phyloP scores from a whole-genome alignment of 106 monocot species.

The Dendrobium chrysotoxum region DNA sequence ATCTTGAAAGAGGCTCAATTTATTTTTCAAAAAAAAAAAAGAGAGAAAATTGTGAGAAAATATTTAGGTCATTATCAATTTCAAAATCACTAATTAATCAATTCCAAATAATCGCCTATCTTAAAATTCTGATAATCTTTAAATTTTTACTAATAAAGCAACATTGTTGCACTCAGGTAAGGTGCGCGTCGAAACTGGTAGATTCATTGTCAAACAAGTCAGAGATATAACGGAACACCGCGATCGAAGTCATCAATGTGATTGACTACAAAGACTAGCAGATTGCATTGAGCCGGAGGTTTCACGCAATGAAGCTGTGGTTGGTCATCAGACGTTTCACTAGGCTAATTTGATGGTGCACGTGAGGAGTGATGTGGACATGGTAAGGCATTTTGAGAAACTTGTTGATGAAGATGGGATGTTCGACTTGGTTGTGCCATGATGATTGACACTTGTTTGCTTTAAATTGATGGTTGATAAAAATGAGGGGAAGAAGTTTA shows the following conservation, averaged over 20 bases:
- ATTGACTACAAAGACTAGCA: slow-evolving; percentile 69
- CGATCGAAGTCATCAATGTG: slow-evolving; percentile 11
- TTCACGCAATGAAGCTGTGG: slow-evolving; percentile 43
- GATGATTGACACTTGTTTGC: slow-evolving; percentile 32
- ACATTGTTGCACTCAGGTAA: not conserved
- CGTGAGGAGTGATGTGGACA: slow-evolving; percentile 22
- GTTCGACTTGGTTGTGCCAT: slow-evolving; percentile 30
- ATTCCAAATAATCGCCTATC: no score
- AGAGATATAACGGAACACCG: slow-evolving; percentile 33
- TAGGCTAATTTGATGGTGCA: slow-evolving; percentile 21
- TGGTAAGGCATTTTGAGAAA: slow-evolving; percentile 18
- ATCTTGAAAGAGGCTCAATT: no score
- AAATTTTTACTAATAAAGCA: no score
- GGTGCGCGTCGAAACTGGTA: not conserved
- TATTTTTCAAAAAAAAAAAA: no score
- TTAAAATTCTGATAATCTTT: no score
- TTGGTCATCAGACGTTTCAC: slow-evolving; percentile 34
- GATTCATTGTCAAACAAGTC: slow-evolving; percentile 32
- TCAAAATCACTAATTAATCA: no score
- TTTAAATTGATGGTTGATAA: slow-evolving; percentile 21
- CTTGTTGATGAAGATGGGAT: slow-evolving; percentile 17
- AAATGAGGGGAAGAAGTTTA: not conserved
- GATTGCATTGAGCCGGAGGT: slow-evolving; percentile 35
- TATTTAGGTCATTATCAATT: no score
- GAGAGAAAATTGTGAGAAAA: no score